Evolutionary conservation across 2,329 filamentous ascomycete genomes (phyloP).

Genomic region (Ilyonectria robusta): DNA sequence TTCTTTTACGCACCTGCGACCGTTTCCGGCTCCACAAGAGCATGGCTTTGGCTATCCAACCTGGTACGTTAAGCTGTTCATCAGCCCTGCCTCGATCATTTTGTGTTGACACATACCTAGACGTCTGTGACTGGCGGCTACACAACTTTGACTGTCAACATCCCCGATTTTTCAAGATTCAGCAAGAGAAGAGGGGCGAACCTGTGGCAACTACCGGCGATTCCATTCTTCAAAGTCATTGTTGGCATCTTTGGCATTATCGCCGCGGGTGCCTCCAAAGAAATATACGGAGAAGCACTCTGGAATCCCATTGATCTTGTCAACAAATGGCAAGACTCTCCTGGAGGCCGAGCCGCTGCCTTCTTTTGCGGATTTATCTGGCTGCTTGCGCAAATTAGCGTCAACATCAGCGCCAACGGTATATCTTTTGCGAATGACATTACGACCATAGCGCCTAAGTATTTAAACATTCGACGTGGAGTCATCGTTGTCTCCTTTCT

Average conservation of each 20-base stretch:
- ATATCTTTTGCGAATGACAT: conserved; percentile 51
- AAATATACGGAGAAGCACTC: conserved; percentile 60
- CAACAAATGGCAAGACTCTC: conserved; percentile 53
- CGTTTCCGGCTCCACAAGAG: conserved; percentile 58
- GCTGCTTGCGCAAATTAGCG: conserved; percentile 57
- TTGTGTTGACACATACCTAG: background rate
- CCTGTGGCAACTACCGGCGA: conserved; percentile 38
- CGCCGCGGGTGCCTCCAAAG: conserved; percentile 60
- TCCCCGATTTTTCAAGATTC: conserved; percentile 54
- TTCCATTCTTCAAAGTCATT: conserved; percentile 63
- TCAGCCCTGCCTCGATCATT: background rate
- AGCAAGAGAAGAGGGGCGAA: conserved; percentile 1
- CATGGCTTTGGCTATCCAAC: conserved; percentile 59
- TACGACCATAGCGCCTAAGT: conserved; percentile 49
- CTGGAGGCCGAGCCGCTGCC: conserved; percentile 49
- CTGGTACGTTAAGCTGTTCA: conserved; percentile 35
- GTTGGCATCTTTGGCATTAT: conserved; percentile 64
- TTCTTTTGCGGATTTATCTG: conserved; percentile 50
- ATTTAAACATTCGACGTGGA: conserved; percentile 51
- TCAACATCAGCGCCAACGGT: conserved; percentile 49
- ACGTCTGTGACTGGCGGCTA: conserved; percentile 65
- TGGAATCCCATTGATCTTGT: conserved; percentile 66
- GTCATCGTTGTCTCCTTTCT: conserved; percentile 49
- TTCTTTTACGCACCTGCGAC: conserved; percentile 39
- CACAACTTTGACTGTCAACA: conserved; percentile 64